These are phyloP conservation scores for Rhypophila decipiens DNA, from an alignment of 495 filamentous ascomycete genomes.

Conservation along the genomic window DNA sequence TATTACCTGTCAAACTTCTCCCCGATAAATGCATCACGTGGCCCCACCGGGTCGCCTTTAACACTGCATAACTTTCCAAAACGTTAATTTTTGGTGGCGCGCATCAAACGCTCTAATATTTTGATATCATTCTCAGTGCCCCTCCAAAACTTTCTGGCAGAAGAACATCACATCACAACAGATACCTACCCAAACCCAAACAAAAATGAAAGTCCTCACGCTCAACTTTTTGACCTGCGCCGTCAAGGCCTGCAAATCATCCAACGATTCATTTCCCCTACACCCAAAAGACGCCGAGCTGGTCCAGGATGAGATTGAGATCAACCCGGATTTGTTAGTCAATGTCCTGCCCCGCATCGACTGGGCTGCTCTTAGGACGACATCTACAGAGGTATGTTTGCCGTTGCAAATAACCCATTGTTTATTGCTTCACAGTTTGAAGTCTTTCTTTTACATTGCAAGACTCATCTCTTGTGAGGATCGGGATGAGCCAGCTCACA, in stretches of 20 bases:
- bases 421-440: too few relatives aligned
- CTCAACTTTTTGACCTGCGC: constrained; percentile 97
- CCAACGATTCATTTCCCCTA: constrained; percentile 70
- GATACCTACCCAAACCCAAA: neutral
- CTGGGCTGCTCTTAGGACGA: constrained; percentile 69
- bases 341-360: constrained; percentile 85
- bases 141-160: neutral
- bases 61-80: too few relatives aligned
- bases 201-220: constrained; percentile 87
- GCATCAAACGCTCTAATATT: too few relatives aligned
- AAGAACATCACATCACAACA: neutral
- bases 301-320: constrained; percentile 68
- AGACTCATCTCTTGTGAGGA: too few relatives aligned
- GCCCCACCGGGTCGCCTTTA: too few relatives aligned
- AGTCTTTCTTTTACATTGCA: too few relatives aligned
- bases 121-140: too few relatives aligned
- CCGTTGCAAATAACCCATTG: too few relatives aligned
- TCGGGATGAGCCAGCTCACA: too few relatives aligned
- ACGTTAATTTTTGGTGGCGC: too few relatives aligned
- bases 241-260: constrained; percentile 83
- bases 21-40: too few relatives aligned
- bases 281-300: constrained; percentile 90
- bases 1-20: too few relatives aligned
- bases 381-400: constrained; percentile 78
- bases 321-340: constrained; percentile 68